Percentiles rank a stretch among this genome's conserved stretches.
Evolutionary conservation across 192 early-diverging fungal species (phyloP).

Genomic region (Coemansia sp.): DNA sequence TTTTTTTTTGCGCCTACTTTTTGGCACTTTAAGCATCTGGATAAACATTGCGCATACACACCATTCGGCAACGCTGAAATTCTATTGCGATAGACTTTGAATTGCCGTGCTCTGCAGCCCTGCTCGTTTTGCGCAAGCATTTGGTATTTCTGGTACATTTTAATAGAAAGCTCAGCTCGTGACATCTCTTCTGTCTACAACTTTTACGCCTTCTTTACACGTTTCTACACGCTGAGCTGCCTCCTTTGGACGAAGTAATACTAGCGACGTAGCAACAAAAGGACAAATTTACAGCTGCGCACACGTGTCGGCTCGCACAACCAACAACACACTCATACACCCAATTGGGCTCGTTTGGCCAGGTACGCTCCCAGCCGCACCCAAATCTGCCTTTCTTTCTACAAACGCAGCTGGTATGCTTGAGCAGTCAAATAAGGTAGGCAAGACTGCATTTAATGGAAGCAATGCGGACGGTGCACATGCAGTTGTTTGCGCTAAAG

Average conservation of each 20-base stretch:
- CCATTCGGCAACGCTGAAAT: background rate
- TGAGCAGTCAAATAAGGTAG: constrained; percentile 43
- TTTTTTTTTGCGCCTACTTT: constrained; percentile 1
- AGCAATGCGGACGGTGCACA: background rate
- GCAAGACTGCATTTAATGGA: background rate
- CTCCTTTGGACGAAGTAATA: background rate
- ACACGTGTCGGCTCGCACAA: background rate
- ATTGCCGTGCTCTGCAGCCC: background rate
- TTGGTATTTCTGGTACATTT: background rate
- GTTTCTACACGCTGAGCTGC: background rate
- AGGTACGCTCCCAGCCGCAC: background rate
- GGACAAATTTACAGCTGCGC: background rate
- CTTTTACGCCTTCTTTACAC: background rate
- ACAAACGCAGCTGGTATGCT: constrained; percentile 20
- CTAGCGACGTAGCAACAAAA: background rate
- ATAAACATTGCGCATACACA: background rate
- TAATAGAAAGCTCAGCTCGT: background rate
- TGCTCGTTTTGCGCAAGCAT: background rate
- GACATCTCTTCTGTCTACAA: background rate
- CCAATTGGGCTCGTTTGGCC: background rate
- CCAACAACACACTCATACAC: background rate
- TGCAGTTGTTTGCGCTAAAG: background rate
- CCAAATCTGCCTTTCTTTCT: background rate
- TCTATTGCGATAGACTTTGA: too few species aligned
- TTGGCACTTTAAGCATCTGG: background rate